Conservation (phyloP, 1,139 yeast genomes). For the Protomyces arabidopsidicola region DNA sequence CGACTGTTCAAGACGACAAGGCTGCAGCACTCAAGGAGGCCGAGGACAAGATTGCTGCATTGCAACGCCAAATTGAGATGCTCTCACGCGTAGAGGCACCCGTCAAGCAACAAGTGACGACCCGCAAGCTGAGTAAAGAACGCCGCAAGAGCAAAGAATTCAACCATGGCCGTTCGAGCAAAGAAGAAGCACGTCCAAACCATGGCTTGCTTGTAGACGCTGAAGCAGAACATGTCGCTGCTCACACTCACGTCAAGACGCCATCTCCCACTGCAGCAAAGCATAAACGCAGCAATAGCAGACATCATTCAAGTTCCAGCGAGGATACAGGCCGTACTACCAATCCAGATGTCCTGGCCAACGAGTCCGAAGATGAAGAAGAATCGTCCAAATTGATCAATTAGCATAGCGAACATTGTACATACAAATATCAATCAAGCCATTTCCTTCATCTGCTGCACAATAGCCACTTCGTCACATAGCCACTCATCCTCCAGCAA, state of each 20-base stretch:
- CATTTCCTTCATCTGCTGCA: not conserved
- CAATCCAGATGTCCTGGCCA: not conserved
- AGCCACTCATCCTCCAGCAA: conserved; percentile 43
- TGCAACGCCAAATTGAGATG: not conserved
- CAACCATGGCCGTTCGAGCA: not conserved
- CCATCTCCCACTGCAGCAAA: not conserved
- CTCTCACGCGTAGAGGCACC: not conserved
- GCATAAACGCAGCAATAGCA: not conserved
- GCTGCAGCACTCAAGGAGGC: not conserved
- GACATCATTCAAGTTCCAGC: not conserved
- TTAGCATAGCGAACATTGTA: not conserved
- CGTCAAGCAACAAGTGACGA: not conserved
- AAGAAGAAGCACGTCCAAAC: not conserved
- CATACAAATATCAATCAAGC: not conserved
- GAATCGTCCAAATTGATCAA: not conserved
- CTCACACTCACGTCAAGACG: not conserved
- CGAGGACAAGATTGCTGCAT: not conserved
- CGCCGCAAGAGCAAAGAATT: not conserved
- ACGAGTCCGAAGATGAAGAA: not conserved
- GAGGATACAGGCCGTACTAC: not conserved
- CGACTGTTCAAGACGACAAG: not conserved
- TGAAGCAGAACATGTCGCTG: not conserved
- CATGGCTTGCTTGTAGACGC: not conserved
- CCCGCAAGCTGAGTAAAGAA: not conserved
- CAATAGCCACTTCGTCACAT: conserved; percentile 30